Percentiles rank a stretch among this genome's conserved stretches.
These are phyloP conservation scores for Pseudocercospora fijiensis DNA, from an alignment of 2,329 filamentous ascomycete genomes.

Conservation along the genomic window DNA sequence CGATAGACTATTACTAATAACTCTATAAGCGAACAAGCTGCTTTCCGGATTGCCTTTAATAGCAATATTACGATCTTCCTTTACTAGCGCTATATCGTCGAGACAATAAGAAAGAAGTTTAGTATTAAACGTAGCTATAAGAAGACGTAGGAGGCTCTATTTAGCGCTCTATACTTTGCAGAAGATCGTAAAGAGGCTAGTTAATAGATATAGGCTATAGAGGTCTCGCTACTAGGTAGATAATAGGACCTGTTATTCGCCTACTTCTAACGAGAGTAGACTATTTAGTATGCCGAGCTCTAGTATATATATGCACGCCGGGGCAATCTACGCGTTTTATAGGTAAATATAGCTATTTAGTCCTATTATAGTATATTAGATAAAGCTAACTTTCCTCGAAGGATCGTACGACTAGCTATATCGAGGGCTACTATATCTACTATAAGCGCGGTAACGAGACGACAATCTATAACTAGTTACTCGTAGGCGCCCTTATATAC, in stretches of 20 bases:
- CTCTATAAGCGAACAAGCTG: background rate
- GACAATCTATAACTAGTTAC: background rate
- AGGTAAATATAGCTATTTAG: background rate
- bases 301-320: background rate
- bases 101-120: background rate
- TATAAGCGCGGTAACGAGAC: background rate
- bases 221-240: background rate
- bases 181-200: background rate
- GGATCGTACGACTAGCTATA: background rate
- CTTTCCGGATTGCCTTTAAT: background rate
- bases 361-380: background rate
- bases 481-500: background rate
- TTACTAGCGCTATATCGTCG: background rate
- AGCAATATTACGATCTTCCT: background rate
- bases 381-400: background rate
- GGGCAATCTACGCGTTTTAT: background rate
- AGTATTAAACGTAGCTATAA: background rate
- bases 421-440: background rate
- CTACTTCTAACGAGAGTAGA: background rate
- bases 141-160: background rate
- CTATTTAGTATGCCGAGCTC: background rate
- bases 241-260: background rate
- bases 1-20: background rate
- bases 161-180: background rate
- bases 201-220: background rate